A percentile compares a stretch with the other conserved stretches of the same genome.
Evolutionary conservation across 1,284 basidiomycete genomes (phyloP).

Genomic region (Crucibulum parvulum): DNA sequence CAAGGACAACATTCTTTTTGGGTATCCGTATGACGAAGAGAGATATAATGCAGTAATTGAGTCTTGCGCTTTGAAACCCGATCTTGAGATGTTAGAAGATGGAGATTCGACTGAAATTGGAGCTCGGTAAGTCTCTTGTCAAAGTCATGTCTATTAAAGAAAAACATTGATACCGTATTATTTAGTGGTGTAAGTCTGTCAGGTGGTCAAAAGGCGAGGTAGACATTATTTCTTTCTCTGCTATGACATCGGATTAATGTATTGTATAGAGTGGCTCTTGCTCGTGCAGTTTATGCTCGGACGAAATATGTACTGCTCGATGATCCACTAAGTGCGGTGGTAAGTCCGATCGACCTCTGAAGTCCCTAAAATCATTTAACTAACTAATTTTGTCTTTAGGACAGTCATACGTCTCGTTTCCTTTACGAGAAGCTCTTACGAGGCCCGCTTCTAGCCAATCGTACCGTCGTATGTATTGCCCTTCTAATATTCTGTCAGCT

Average conservation of each 20-base stretch:
- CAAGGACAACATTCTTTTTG: conserved; percentile 78
- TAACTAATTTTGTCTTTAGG: conserved; percentile 25
- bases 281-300: conserved; percentile 67
- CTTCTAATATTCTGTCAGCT: background rate
- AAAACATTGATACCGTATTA: background rate
- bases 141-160: background rate
- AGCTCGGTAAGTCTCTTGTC: conserved; percentile 39
- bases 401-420: conserved; percentile 77
- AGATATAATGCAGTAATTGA: conserved; percentile 71
- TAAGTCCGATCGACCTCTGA: conserved; percentile 31
- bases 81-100: conserved; percentile 78
- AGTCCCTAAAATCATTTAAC: background rate
- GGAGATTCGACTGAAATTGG: conserved; percentile 71
- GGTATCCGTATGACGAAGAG: conserved; percentile 66
- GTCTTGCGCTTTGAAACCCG: conserved; percentile 75
- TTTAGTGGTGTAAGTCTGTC: conserved; percentile 60
- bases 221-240: conserved; percentile 26
- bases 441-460: conserved; percentile 68
- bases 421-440: conserved; percentile 69
- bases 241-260: background rate
- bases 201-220: conserved; percentile 73
- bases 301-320: conserved; percentile 74
- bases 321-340: conserved; percentile 74
- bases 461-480: conserved; percentile 64
- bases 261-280: background rate